A percentile compares a stretch with the other conserved stretches of the same genome.
These are phyloP conservation scores for Grosmannia clavigera DNA, from an alignment of 2,329 filamentous ascomycete species.

Conservation along the genomic window DNA sequence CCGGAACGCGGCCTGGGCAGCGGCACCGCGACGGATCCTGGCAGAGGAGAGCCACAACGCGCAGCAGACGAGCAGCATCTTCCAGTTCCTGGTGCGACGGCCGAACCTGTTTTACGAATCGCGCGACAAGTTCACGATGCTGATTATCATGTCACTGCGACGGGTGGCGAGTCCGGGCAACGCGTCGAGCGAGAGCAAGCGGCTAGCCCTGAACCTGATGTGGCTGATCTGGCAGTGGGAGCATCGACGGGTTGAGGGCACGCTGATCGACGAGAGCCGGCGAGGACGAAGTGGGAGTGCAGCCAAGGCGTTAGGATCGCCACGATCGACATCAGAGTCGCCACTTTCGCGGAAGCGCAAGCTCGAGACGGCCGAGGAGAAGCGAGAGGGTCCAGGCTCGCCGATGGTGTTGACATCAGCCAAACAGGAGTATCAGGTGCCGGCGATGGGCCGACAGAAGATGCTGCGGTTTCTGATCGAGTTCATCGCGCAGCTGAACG, in stretches of 20 bases:
- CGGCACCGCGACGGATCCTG: slow-evolving; percentile 78
- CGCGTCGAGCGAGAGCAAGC: slow-evolving; percentile 82
- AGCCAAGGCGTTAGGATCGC: not conserved
- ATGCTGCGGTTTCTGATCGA: slow-evolving; percentile 92
- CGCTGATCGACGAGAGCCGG: slow-evolving; percentile 17
- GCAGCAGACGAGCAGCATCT: slow-evolving; percentile 93
- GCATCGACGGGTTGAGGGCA: slow-evolving; percentile 61
- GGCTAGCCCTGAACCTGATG: slow-evolving; percentile 81
- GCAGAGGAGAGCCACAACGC: slow-evolving; percentile 90
- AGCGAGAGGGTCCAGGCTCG: not conserved
- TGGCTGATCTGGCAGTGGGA: slow-evolving; percentile 90
- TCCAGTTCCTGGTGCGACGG: slow-evolving; percentile 89
- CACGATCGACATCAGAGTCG: slow-evolving; percentile 46
- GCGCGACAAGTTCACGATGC: slow-evolving; percentile 75
- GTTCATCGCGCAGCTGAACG: slow-evolving; percentile 82
- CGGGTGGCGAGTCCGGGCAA: slow-evolving; percentile 79
- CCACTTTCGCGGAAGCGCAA: slow-evolving; percentile 59
- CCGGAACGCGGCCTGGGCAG: slow-evolving; percentile 73
- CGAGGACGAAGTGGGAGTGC: not conserved
- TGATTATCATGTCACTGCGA: slow-evolving; percentile 77
- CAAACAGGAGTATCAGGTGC: slow-evolving; percentile 55
- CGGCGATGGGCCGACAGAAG: slow-evolving; percentile 54
- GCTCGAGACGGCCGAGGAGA: slow-evolving; percentile 27
- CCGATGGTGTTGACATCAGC: slow-evolving; percentile 30
- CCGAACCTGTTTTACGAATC: slow-evolving; percentile 91